Base-by-base conservation (phyloP, 176 grass and related monocot species). In the Oryza nivara region DNA sequence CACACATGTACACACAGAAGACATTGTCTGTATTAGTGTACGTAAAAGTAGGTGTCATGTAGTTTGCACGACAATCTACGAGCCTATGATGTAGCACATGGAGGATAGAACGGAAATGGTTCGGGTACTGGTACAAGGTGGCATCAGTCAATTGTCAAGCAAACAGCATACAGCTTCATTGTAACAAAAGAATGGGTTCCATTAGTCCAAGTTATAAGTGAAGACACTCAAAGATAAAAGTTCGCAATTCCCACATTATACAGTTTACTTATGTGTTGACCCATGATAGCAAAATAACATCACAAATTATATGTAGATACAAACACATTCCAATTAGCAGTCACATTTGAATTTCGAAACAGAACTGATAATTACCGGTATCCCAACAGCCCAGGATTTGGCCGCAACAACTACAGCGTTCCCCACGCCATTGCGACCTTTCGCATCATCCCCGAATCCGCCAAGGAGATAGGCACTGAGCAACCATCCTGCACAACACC, bases 391-490 rank as follows among this genome's bases (percentile, higher is more conserved):
- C 93, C 93, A 96, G 12, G 93, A 92, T 83, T 96, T 96, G 1
- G 86, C 91, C 1, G 93, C 89, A 51, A 87, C 76, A 35, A 72
- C 16, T 77, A 91, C 83, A 49, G 93, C 96, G 7, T 78, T 92
- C 5, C 68, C 88, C 3, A 83, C 89, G 17, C 93, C 96, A 84
- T 89, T 96, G 75, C 86, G 46, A 83, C 96, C 96, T 84, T 90
- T 99, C 0, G 88, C 96, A 44, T 96, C 93, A 82, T 99, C 91
- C 4, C 93, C 91, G 77, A 94, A 96, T 75, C 81, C 93, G 74
- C 93, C 93, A 52, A 99, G 88, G 75, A 99, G 63, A 81, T 96
- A 99, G 41, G 90, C 91, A 79, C 91, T 88, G 11, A 99, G 86
- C 64, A 99, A 48, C 96, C 96, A 99, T 32, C 96, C 93, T 95